Evolutionary conservation across 1,284 basidiomycete genomes (phyloP).

Genomic region (Gymnopus androsaceus): DNA sequence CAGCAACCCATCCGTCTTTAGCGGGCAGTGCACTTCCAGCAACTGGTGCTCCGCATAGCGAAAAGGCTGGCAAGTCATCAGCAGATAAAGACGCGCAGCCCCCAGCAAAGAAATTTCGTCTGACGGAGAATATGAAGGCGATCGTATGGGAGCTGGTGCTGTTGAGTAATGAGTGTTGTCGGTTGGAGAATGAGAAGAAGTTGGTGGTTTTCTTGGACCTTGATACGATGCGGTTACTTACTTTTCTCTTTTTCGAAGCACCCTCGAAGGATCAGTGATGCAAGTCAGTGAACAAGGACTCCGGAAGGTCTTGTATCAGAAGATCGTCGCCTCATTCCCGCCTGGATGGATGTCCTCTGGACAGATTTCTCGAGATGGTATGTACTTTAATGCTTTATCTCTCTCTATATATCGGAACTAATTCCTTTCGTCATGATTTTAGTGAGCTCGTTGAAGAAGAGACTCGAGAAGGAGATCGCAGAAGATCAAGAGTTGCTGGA

Average conservation of each 20-base stretch:
- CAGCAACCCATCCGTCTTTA: neutral
- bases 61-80: neutral
- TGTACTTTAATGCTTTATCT: slow-evolving; percentile 20
- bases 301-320: slow-evolving; percentile 77
- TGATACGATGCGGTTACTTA: slow-evolving; percentile 5
- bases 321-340: slow-evolving; percentile 77
- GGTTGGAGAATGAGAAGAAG: slow-evolving; percentile 85
- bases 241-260: slow-evolving; percentile 36
- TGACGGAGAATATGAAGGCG: slow-evolving; percentile 76
- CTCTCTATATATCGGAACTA: neutral
- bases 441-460: slow-evolving; percentile 71
- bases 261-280: slow-evolving; percentile 64
- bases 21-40: too few relatives aligned
- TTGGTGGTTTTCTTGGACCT: slow-evolving; percentile 39
- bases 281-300: slow-evolving; percentile 78
- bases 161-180: slow-evolving; percentile 77
- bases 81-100: slow-evolving; percentile 44
- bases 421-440: slow-evolving; percentile 6
- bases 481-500: slow-evolving; percentile 9
- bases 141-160: slow-evolving; percentile 79
- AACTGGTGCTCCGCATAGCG: too few relatives aligned
- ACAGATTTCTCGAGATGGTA: slow-evolving; percentile 59
- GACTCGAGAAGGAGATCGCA: slow-evolving; percentile 18
- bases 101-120: slow-evolving; percentile 68
- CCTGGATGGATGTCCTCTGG: slow-evolving; percentile 72